Evolutionary conservation across 192 early-diverging fungal species (phyloP), one percentile per base, ranked within the genome.

Genomic region (Backusella parvicylindrica): DNA sequence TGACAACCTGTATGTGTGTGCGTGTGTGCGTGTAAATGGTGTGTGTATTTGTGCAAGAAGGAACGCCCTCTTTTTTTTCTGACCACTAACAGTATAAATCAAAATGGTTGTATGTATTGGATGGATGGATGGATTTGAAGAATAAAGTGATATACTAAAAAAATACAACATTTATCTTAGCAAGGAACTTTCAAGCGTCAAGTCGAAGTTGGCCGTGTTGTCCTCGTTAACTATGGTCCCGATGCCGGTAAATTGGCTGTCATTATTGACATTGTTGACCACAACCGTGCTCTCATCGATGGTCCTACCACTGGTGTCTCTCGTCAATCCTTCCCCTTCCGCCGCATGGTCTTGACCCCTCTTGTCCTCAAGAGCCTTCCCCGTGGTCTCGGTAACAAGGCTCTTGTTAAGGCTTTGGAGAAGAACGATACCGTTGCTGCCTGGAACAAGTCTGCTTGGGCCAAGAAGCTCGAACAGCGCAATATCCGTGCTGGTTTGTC

Each of bases 241-340:
- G 91, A 97, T 83, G 91, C 92, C 81, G 95, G 95, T 81, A 99
- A 99, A 91, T 92, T 99, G 77, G 97, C 97, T 85, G 94, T 96
- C 81, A 94, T 99, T 86, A 95, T 99, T 75, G 98, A 99, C 84
- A 98, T 99, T 84, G 92, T 99, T 82, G 98, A 99, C 89, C 97
- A 99, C 93, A 95, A 93, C 88, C 91, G 98, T 78, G 95, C 95
- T 76, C 89, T 99, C 80, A 88, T 99, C 77, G 96, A 99, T 86
- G 97, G 98, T 38, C 97, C 97, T 50, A 97, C 94, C 86, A 98
- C 95, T 64, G 92, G 92, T 72, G 97, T 99, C 73, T 33, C 86
- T 79, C 97, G 98, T 81, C 93, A 95, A 85, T 87, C 89, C 75
- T 86, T 95, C 76, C 78, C 93, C 72, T 97, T 89, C 94, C 95